Evolutionary conservation across 2,329 filamentous ascomycete species (phyloP).

Genomic region (Didymella sp.): DNA sequence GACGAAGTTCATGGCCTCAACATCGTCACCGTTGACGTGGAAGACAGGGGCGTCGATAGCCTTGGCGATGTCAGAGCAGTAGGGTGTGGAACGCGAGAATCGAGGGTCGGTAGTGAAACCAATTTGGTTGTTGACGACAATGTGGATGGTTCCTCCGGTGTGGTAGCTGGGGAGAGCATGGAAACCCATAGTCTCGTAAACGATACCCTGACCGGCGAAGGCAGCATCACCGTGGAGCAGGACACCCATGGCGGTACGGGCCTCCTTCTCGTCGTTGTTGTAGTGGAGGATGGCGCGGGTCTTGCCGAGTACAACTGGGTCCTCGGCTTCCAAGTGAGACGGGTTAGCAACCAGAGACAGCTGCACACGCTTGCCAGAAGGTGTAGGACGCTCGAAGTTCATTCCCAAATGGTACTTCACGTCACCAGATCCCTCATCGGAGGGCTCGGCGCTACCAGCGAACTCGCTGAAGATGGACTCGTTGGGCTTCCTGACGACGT

Average conservation of each 20-base stretch:
- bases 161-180: constrained; percentile 95
- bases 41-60: constrained; percentile 98
- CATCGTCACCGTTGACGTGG: constrained; percentile 98
- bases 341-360: constrained; percentile 97
- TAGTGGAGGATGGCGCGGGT: constrained; percentile 98
- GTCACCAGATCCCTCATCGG: constrained; percentile 96
- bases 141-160: constrained; percentile 94
- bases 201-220: constrained; percentile 93
- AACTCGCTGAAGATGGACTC: constrained; percentile 99
- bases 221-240: constrained; percentile 96
- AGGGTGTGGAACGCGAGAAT: constrained; percentile 95
- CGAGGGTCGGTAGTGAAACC: constrained; percentile 98
- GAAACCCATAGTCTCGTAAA: constrained; percentile 99
- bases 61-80: constrained; percentile 99
- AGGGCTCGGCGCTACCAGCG: constrained; percentile 82
- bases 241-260: constrained; percentile 91
- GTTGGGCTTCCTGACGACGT: constrained; percentile 98
- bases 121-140: constrained; percentile 99
- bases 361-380: constrained; percentile 98
- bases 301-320: constrained; percentile 97
- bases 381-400: constrained; percentile 99
- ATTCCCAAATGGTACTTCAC: constrained; percentile 99
- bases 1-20: constrained; percentile 97
- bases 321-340: constrained; percentile 96
- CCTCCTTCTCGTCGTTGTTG: constrained; percentile 93